Conservation (phyloP, 768 basidiomycete species). For the Kwoniella heveanensis region DNA sequence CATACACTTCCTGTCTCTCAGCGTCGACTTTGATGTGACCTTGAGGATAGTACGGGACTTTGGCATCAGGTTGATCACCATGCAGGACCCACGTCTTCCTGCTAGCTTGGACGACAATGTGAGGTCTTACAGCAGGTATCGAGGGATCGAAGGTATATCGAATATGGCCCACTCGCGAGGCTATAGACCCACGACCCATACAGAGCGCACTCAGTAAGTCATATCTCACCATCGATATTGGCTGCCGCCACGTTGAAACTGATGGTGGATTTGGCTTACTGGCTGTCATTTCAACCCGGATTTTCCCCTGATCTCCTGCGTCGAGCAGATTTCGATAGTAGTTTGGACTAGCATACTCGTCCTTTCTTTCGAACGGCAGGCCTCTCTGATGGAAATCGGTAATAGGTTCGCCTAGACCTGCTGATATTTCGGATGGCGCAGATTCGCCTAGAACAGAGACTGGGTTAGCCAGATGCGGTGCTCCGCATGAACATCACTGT, state of each 20-base stretch:
- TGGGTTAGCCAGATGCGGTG: too few species aligned
- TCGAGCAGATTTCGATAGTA: conserved; percentile 66
- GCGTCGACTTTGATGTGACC: conserved; percentile 63
- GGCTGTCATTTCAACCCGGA: conserved; percentile 42
- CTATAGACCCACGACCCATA: conserved; percentile 54
- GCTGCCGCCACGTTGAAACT: too few species aligned
- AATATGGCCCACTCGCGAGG: conserved; percentile 74
- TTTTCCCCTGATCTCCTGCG: conserved; percentile 58
- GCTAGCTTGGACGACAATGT: conserved; percentile 69
- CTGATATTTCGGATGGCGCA: conserved; percentile 58
- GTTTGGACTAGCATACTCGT: conserved; percentile 48
- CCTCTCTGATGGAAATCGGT: conserved; percentile 64
- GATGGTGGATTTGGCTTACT: too few species aligned
- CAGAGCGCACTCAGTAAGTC: too few species aligned
- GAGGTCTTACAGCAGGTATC: conserved; percentile 57
- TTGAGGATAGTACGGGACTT: conserved; percentile 61
- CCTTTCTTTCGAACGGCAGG: conserved; percentile 30
- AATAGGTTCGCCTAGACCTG: conserved; percentile 65
- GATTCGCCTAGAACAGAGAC: conserved; percentile 44
- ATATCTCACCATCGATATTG: too few species aligned
- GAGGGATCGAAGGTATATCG: conserved; percentile 64
- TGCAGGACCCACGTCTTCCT: conserved; percentile 66
- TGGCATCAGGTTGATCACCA: conserved; percentile 54
- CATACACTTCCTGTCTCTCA: conserved; percentile 62
- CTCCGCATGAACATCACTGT: too few species aligned